Base-by-base conservation (phyloP, 345 rosid species). In the Eucalyptus cloeziana region DNA sequence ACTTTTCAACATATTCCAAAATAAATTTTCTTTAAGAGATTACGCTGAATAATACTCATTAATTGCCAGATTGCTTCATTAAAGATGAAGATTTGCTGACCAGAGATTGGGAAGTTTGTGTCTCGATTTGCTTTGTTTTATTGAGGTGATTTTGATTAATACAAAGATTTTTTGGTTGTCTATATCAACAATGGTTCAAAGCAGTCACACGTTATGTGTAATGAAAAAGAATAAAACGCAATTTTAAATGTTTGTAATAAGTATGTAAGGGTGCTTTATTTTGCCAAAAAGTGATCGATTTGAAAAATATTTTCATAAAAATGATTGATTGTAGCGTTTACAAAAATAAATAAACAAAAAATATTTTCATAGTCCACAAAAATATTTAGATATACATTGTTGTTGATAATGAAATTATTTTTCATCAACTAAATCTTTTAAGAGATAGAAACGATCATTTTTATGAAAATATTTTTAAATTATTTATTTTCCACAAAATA, bases 281-380 rank as follows among this genome's bases (percentile, higher is more conserved):
- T 56, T 56, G 27, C 30, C 9, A 56, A 56, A 56, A 56, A 56
- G 0, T 52, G 58, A 52, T 52, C 0, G 58, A 52, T 52, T 52
- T 19, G 12, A 24, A 56, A 56, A 56, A 24, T 4, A 56, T 24
- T 56, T 56, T 56, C 12, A 22, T 56, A 56, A 56, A 56, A 56
- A 2, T 56, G 30, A 24, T 56, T 56, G 4, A 22, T 56, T 24
- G 4, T 56, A 56, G 3, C 0, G 0, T 10, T 24, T 56, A 56
- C 30, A 56, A 56, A 24, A 10, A 56, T 56, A 24, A 56, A 56
- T 56, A 4, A 56, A 56, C 4, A 4, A 5, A 37, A 37, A 37
- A 37, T 37, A 37, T 22, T 24, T 56, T 56, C 3, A 9, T 56
- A 22, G 2, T 24, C 0, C 27, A 56, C 1, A 0, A 56, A 56